Evolutionary conservation across 1,284 basidiomycete genomes (phyloP), one percentile per base, ranked within the genome.

Genomic region (Rhodotorula mucilaginosa): DNA sequence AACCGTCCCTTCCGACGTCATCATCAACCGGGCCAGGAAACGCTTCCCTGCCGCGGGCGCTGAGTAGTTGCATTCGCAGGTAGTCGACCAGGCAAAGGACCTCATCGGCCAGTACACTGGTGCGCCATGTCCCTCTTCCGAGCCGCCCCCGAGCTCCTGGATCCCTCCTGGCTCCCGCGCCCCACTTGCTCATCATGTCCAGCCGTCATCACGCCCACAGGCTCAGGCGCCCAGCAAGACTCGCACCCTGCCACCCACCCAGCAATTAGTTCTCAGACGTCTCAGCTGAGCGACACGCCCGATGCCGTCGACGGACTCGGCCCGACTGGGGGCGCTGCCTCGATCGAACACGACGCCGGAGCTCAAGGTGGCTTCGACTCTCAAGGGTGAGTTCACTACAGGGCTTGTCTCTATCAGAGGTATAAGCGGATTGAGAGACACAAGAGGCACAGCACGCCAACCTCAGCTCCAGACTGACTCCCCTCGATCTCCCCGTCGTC

Each of bases 21-120:
- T 26, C 52, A 1, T n/a, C 13, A 5, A 1, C 5, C 52, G n/a
- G 23, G 8, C 23, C 13, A 12, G 26, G 3, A 1, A 13, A 5
- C 46, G 7, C 1, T 18, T 0, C 7, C 6, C 0, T 16, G 16
- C 1, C 21, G n/a, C 8, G 0, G 34, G 2, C 18, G 31, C 56
- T 64, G 63, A 64, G 29, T 12, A 31, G n/a, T 26, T 18, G 7
- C n/a, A 1, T 29, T 4, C 7, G 10, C 65, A 71, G 65, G 26
- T 68, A 29, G 46, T 68, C 59, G 60, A 63, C 31, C 64, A 67
- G 31, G 64, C 49, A 46, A 71, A 71, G 67, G 59, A 46, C 18
- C 54, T 65, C 49, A 56, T 68, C 56, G 15, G 56, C 48, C 60
- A 58, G n/a, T 54, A 62, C 66, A 54, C 57, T 26, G 4, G 61